Base-by-base conservation (phyloP, 345 rosid genomes). In the Cardamine occulta region DNA sequence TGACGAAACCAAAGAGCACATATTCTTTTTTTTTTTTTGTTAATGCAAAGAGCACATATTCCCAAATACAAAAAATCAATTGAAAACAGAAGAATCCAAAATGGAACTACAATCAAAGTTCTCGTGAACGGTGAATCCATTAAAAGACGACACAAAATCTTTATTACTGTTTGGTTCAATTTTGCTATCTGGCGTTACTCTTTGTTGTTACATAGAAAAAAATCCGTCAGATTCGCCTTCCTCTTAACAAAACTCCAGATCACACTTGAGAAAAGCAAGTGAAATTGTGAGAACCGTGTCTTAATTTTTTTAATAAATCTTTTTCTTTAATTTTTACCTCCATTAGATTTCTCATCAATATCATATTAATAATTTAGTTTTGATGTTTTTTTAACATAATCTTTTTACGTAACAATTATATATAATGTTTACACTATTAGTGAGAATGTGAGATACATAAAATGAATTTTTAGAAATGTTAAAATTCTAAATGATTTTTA, bases 21-120 rank as follows among this genome's bases (percentile, higher is more conserved):
- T 19, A 19, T 19, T 0, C 19, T 19, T 19, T 19, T 19, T 19
- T 19, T 19, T 19, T 19, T 19, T 19, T 19, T 19, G 19, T 19
- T 19, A 19, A 19, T 19, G 19, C 45, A 39, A 75, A 63, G 55
- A 37, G 45, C 61, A 66, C 59, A 67, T 19, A 26, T 59, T 67
- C 79, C 47, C 40, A 68, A 68, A 39, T 31, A 35, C 19, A 19
- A 75, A 59, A 59, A 42, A 52, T 61, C 17, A 58, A 26, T 66
- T 31, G 56, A 18, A 66, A 56, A 48, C 74, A 69, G 56, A 76
- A 76, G 40, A 76, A 76, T 70, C 70, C 71, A 70, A 69, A 61
- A 21, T 42, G 19, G 56, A 60, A 48, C 73, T 60, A 18, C 48
- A 21, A 31, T 40, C 15, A 11, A n/a, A 23, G 8, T 42, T 61